A percentile compares a stretch with the other conserved stretches of the same genome.
These are phyloP conservation scores for Crithidia thermophila DNA, from an alignment of 208 protist genomes.

Conservation along the genomic window DNA sequence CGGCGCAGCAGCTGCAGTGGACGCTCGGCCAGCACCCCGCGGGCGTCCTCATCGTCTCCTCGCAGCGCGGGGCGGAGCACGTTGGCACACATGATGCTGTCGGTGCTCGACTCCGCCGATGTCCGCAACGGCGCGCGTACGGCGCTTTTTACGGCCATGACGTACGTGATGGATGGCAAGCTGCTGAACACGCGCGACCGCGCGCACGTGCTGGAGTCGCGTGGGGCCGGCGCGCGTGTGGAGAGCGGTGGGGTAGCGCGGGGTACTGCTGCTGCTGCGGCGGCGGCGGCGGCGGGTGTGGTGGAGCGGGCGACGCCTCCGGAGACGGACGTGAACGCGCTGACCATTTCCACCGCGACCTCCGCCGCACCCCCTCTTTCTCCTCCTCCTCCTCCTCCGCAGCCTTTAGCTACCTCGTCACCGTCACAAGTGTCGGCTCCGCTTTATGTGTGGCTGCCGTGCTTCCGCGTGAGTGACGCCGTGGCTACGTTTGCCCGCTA, in stretches of 20 bases:
- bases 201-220: background rate
- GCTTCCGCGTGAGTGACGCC: conserved; percentile 6
- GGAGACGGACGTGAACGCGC: background rate
- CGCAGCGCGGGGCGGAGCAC: background rate
- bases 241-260: background rate
- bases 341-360: background rate
- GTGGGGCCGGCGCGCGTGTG: background rate
- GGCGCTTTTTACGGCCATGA: conserved; percentile 14
- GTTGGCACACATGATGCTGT: conserved; percentile 1
- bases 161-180: conserved; percentile 22
- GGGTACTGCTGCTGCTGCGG: background rate
- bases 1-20: too few species aligned
- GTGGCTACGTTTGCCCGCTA: background rate
- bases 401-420: too few species aligned
- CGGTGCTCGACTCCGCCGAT: background rate
- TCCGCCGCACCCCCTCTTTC: background rate
- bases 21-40: too few species aligned
- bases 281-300: background rate
- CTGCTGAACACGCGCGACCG: conserved; percentile 17
- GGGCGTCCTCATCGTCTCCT: too few species aligned
- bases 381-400: background rate
- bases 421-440: too few species aligned
- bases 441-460: conserved; percentile 20
- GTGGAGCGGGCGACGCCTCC: background rate
- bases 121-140: conserved; percentile 10